Evolutionary conservation across 2,329 filamentous ascomycete genomes (phyloP), one percentile per base, ranked within the genome.

Genomic region (Diplocarpon mali): DNA sequence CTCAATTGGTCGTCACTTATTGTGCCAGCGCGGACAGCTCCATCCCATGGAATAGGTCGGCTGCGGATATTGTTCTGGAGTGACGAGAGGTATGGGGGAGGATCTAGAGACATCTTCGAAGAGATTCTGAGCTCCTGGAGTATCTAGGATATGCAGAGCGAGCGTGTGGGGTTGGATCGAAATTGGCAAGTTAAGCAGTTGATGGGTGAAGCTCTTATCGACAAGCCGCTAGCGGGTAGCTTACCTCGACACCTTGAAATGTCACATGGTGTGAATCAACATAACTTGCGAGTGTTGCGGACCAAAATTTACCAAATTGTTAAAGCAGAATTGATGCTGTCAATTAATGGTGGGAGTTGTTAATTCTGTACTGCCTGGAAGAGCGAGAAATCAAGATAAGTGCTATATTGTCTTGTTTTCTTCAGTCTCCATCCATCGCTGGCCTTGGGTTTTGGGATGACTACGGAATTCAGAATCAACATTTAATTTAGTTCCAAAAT

Each of bases 41-140:
- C 90, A 67, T 96, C 90, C 92, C 92, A 98, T 47, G 90, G 89
- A 67, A 98, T 95, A 54, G 89, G 89, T 56, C 92, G 80, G 62
- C 86, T 84, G 62, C 92, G 86, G 65, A 96, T 95, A 73, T 96
- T 96, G 77, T 86, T 93, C 71, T 95, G 89, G 57, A 95, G 76
- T 56, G 87, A 90, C 62, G 79, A 75, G 53, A 85, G 76, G 67
- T 95, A 95, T 48, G 85, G 85, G 48, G 89, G 89, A 57, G 87
- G 84, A 64, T 95, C 88, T 65, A 94, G 78, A 64, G 88, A 90
- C 89, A 95, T 95, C 35, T 39, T 55, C 49, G 45, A 20, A 34
- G 28, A 35, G n/a, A 31, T 50, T 24, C 50, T 54, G 49, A 44
- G 51, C 49, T 55, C 53, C 52, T 39, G 28, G 39, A 10, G 38